Evolutionary conservation across 2,329 filamentous ascomycete genomes (phyloP).

Genomic region (Paecilomyces variotii): DNA sequence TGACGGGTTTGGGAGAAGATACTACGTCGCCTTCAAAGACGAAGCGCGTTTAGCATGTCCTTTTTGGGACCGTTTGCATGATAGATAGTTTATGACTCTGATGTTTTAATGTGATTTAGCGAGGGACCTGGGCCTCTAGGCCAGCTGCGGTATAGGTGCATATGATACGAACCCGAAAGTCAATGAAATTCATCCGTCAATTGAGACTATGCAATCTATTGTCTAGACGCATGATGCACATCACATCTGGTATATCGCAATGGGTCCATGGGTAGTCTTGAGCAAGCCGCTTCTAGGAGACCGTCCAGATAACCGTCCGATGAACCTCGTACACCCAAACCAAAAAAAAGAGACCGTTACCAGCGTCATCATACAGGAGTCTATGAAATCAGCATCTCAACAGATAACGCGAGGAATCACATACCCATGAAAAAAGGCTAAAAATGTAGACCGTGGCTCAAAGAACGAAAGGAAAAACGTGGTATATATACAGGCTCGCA

Average conservation of each 20-base stretch:
- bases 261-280: background rate
- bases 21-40: background rate
- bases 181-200: background rate
- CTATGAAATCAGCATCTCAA: background rate
- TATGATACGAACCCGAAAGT: background rate
- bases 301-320: background rate
- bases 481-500: constrained; percentile 3
- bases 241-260: background rate
- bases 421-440: constrained; percentile 7
- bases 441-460: background rate
- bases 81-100: background rate
- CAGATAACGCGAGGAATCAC: background rate
- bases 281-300: background rate
- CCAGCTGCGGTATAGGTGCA: background rate
- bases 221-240: background rate
- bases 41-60: background rate
- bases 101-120: background rate
- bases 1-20: constrained; percentile 31
- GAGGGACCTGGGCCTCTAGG: background rate
- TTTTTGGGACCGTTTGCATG: background rate
- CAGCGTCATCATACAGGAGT: background rate
- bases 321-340: background rate
- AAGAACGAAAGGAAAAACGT: background rate
- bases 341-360: background rate
- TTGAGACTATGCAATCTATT: background rate